Evolutionary conservation across 2,329 filamentous ascomycete species (phyloP).

Genomic region (Fusarium poae): DNA sequence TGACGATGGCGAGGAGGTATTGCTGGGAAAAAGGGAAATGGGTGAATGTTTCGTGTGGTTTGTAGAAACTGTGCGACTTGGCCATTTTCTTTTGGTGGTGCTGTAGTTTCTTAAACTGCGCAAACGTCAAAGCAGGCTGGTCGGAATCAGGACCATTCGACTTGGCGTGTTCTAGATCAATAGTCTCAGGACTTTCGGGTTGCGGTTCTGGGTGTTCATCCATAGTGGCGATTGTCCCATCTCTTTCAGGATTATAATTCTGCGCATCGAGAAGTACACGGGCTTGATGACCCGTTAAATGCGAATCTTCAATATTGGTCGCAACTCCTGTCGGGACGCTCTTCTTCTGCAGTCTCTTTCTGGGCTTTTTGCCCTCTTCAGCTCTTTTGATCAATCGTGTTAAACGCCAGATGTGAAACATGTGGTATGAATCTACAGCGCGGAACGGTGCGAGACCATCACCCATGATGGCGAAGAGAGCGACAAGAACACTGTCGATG

Average conservation of each 20-base stretch:
- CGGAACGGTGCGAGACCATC: conserved; percentile 81
- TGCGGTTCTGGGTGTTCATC: conserved; percentile 56
- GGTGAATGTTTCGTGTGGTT: conserved; percentile 86
- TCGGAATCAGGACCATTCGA: conserved; percentile 58
- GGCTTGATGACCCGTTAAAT: conserved; percentile 42
- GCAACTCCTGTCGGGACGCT: conserved; percentile 24
- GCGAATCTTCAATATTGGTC: conserved; percentile 8
- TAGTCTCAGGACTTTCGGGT: conserved; percentile 53
- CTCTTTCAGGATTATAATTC: conserved; percentile 26
- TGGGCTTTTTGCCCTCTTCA: conserved; percentile 63
- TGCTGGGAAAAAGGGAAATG: conserved; percentile 83
- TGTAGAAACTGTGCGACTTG: conserved; percentile 89
- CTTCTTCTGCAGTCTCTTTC: conserved; percentile 40
- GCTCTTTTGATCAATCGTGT: conserved; percentile 54
- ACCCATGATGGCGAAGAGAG: conserved; percentile 77
- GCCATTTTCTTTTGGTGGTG: conserved; percentile 85
- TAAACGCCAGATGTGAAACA: conserved; percentile 84
- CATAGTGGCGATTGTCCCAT: conserved; percentile 12
- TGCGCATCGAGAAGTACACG: conserved; percentile 33
- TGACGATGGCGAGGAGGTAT: conserved; percentile 81
- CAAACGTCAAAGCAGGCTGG: conserved; percentile 71
- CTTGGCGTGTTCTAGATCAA: conserved; percentile 58
- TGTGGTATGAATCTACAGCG: conserved; percentile 86
- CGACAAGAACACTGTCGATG: conserved; percentile 78
- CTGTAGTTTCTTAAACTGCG: conserved; percentile 76